A percentile compares a stretch with the other conserved stretches of the same genome.
Evolutionary conservation across 306 rosid genomes (phyloP).

Genomic region (Notholithocarpus densiflorus): DNA sequence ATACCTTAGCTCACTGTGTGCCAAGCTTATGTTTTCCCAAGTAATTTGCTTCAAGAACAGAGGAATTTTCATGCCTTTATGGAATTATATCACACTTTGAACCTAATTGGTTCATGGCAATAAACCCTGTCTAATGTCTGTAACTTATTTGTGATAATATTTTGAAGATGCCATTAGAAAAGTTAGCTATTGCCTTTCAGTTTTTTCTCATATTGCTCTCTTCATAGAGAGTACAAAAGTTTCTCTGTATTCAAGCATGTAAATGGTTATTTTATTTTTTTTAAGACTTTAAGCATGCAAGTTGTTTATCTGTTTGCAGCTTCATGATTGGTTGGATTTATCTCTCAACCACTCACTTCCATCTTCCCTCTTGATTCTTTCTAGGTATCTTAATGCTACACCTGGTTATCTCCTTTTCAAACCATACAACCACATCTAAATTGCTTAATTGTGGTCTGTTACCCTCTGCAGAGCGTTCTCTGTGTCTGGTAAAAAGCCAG

Average conservation of each 20-base stretch:
- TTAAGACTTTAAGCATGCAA: not conserved
- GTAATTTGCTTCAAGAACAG: not conserved
- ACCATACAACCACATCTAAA: not conserved
- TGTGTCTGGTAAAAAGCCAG: constrained; percentile 81
- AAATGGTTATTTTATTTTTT: not conserved
- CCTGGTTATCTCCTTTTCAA: not conserved
- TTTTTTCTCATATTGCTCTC: not conserved
- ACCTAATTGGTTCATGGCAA: not conserved
- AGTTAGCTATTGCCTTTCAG: not conserved
- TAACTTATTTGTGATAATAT: not conserved
- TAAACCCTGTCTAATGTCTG: not conserved
- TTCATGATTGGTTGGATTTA: constrained; percentile 95
- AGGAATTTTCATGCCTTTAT: not conserved
- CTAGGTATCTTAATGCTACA: constrained; percentile 58
- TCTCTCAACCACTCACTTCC: constrained; percentile 94
- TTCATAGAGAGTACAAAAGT: not conserved
- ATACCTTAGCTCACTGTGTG: not conserved
- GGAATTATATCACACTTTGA: not conserved
- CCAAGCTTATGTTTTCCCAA: not conserved
- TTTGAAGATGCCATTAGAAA: not conserved
- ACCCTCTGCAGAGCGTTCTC: constrained; percentile 67
- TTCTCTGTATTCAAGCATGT: constrained; percentile 11
- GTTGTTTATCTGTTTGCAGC: constrained; percentile 41
- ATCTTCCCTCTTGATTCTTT: constrained; percentile 94
- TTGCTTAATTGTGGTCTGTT: constrained; percentile 17